Evolutionary conservation across 768 basidiomycete species (phyloP), one percentile per base, ranked within the genome.

Genomic region (Lenzites betulinus): DNA sequence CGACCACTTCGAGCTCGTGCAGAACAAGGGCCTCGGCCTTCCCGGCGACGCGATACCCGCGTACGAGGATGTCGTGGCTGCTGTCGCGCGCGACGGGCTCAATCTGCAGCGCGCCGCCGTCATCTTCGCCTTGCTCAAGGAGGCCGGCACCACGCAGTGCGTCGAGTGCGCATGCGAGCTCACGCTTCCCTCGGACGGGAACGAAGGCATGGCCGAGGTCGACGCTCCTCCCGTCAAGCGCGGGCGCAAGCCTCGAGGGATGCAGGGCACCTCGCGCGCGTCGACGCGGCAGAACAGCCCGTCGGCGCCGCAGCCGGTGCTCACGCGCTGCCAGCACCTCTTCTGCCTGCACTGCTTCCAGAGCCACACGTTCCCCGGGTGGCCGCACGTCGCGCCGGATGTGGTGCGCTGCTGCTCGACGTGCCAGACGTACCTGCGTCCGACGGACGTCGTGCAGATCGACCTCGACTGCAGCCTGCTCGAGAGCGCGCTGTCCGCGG

Each of bases 241-340:
- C 22, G 81, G 79, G 15, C 73, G 75, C 63, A 84, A 83, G 70
- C 67, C 75, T 25, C 88, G 90, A 70, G 77, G 76, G 16, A 18
- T 13, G 7, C 11, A 3, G 13, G 38, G 13, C 7, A 13, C 23
- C 11, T 92, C 90, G 43, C 85, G 90, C n/a, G 78, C 78, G 1
- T 80, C 88, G 1, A 92, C 92, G 41, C 83, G 92, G 33, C 84
- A 88, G 39, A 90, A 76, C 64, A 92, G 90, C 67, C 92, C 92
- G 3, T 77, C 80, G 49, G 74, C 74, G 2, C 81, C 82, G 2
- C 84, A 82, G 25, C 85, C 89, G 0, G 77, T 98, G 53, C 75
- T 99, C 70, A 97, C 97, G 13, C 85, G 90, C 62, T 99, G 97
- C 72, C 92, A 94, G 68, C 97, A 99, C 73, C 80, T 98, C 30